phyloP scores from a whole-genome alignment of 108 stramenopile genomes.

The Nitzschia inconspicua region DNA sequence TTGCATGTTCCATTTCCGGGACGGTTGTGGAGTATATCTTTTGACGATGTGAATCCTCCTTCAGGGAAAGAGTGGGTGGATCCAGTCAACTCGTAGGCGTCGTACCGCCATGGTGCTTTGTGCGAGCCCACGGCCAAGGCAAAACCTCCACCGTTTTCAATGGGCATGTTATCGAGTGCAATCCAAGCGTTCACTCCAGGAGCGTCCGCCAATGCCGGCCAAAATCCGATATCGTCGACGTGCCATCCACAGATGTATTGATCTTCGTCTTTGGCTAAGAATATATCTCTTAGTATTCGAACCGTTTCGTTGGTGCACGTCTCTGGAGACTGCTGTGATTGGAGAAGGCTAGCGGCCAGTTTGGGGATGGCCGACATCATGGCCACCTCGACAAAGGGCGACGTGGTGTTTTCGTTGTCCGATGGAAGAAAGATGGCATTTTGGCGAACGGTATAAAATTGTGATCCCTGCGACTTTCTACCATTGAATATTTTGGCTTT shows the following conservation, averaged over 20 bases:
- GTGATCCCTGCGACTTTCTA: slow-evolving; percentile 7
- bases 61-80: slow-evolving; percentile 53
- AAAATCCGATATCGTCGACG: slow-evolving; percentile 81
- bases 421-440: slow-evolving; percentile 48
- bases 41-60: slow-evolving; percentile 57
- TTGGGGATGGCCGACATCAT: slow-evolving; percentile 31
- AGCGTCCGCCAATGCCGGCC: slow-evolving; percentile 63
- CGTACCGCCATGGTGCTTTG: slow-evolving; percentile 52
- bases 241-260: slow-evolving; percentile 80
- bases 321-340: not conserved
- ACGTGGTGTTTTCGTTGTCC: not conserved
- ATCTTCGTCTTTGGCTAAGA: slow-evolving; percentile 70
- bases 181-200: slow-evolving; percentile 83
- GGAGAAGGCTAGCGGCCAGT: slow-evolving; percentile 12
- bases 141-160: slow-evolving; percentile 57
- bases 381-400: slow-evolving; percentile 36
- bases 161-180: slow-evolving; percentile 75
- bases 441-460: slow-evolving; percentile 65
- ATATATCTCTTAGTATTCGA: slow-evolving; percentile 49
- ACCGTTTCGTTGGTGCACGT: slow-evolving; percentile 19
- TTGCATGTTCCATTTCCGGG: slow-evolving; percentile 78
- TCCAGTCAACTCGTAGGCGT: slow-evolving; percentile 64
- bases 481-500: slow-evolving; percentile 15
- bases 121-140: slow-evolving; percentile 76
- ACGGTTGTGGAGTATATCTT: slow-evolving; percentile 57